Evolutionary conservation across 2,329 filamentous ascomycete genomes (phyloP), one percentile per base, ranked within the genome.

Genomic region (Ophiosphaerella herpotricha): DNA sequence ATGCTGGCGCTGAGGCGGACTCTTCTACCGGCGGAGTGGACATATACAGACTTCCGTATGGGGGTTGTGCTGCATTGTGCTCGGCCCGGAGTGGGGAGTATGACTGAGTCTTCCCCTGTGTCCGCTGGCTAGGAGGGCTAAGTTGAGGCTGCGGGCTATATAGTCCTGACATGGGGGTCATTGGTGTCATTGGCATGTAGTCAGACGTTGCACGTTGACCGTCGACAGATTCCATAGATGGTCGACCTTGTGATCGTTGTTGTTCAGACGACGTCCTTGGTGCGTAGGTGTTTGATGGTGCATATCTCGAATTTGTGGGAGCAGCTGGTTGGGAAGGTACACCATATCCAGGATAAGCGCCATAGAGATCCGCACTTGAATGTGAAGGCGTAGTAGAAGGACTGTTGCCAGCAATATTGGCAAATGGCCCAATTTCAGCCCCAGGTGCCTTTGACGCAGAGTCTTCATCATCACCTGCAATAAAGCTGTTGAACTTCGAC

Each of bases 401-500:
- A 13, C 72, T 77, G 29, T 85, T 85, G n/a, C 88, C 85, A 24
- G 88, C 81, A 44, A 97, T 85, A 46, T 88, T 88, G 7, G 89
- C 87, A 71, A 99, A 97, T 1, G 91, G 91, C 0, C 91, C 90
- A 16, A 71, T 75, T 42, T 82, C 82, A 31, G 72, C 79, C 38
- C 83, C 84, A 5, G 78, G 78, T 11, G 83, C 78, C 7, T 79
- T 81, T 0, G 82, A 84, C 8, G 79, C 79, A 31, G 80, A 79
- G 43, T 91, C 88, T 44, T 84, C 84, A 46, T 97, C 93, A 52
- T 97, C 93, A 12, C 94, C 95, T 43, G 89, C 86, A 53, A 99
- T 91, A 67, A 99, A 99, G 66, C 91, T 97, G 75, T 92, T 97
- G 75, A 99, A 97, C 51, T 89, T 91, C 57, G 86, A 91, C 83